phyloP scores from a whole-genome alignment of 805 yeast species.

The Spathaspora girioi region DNA sequence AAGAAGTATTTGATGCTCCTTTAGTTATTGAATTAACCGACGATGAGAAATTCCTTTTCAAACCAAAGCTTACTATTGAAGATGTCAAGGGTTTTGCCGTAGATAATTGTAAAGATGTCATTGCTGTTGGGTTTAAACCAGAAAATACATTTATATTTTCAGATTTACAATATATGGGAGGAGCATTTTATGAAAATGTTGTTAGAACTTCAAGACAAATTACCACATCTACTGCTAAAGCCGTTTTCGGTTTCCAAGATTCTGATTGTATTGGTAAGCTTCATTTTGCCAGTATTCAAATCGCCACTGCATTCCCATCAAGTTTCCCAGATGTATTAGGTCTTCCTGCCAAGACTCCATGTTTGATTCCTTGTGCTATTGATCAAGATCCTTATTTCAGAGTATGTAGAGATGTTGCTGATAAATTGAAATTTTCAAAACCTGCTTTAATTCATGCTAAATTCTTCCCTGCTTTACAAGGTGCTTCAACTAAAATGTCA shows the following conservation, averaged over 20 bases:
- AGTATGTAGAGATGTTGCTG: conserved; percentile 96
- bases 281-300: conserved; percentile 95
- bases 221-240: conserved; percentile 94
- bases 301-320: conserved; percentile 92
- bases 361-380: conserved; percentile 97
- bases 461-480: conserved; percentile 98
- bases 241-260: conserved; percentile 95
- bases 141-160: conserved; percentile 94
- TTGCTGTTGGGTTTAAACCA: conserved; percentile 91
- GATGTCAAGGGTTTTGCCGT: conserved; percentile 79
- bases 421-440: conserved; percentile 82
- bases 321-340: conserved; percentile 94
- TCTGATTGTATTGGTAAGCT: conserved; percentile 91
- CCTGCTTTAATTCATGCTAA: conserved; percentile 91
- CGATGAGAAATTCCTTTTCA: conserved; percentile 95
- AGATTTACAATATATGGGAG: conserved; percentile 89
- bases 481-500: conserved; percentile 94
- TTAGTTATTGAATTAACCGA: conserved; percentile 91
- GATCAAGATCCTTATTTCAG: conserved; percentile 99
- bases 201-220: conserved; percentile 90
- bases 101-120: conserved; percentile 88
- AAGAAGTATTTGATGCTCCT: conserved; percentile 96
- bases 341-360: conserved; percentile 84
- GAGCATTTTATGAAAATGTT: conserved; percentile 90
- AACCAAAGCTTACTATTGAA: conserved; percentile 81